These are phyloP conservation scores for Camellia lanceoleosa DNA, from an alignment of 148 eudicot species.

Conservation along the genomic window DNA sequence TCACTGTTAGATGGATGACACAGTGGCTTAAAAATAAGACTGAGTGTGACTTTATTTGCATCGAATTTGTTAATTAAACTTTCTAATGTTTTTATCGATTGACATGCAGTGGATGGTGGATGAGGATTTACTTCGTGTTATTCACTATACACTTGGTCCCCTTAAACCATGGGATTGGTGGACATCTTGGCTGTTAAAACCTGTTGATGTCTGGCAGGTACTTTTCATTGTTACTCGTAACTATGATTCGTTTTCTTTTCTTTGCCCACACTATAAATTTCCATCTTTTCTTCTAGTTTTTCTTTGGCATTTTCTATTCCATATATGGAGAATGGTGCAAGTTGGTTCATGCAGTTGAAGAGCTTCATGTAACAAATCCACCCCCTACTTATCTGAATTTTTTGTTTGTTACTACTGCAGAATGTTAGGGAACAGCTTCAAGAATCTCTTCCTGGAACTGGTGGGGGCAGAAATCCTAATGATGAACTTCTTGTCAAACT, in stretches of 20 bases:
- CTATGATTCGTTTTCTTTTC: too few relatives aligned
- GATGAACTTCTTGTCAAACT: conserved; percentile 58
- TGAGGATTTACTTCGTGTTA: conserved; percentile 82
- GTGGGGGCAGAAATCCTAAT: conserved; percentile 72
- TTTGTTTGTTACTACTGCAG: conserved; percentile 43
- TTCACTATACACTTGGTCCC: conserved; percentile 97
- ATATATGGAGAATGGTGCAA: neutral
- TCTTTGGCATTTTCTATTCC: neutral
- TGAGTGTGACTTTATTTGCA: conserved; percentile 5
- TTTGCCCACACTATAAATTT: too few relatives aligned
- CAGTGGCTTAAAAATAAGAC: neutral
- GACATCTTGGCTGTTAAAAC: conserved; percentile 97
- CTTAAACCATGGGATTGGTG: conserved; percentile 99
- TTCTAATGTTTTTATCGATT: conserved; percentile 15
- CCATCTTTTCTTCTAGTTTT: neutral
- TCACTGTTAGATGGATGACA: neutral
- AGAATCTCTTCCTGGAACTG: conserved; percentile 90
- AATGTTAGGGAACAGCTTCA: conserved; percentile 65
- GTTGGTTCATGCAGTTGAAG: neutral
- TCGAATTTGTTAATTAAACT: conserved; percentile 3
- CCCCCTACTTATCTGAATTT: neutral
- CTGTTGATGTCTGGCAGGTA: conserved; percentile 99
- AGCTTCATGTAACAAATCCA: neutral
- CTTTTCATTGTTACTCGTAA: neutral
- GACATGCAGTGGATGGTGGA: conserved; percentile 94